Base-by-base conservation (phyloP, 768 basidiomycete genomes). In the Kondoa subrosea region DNA sequence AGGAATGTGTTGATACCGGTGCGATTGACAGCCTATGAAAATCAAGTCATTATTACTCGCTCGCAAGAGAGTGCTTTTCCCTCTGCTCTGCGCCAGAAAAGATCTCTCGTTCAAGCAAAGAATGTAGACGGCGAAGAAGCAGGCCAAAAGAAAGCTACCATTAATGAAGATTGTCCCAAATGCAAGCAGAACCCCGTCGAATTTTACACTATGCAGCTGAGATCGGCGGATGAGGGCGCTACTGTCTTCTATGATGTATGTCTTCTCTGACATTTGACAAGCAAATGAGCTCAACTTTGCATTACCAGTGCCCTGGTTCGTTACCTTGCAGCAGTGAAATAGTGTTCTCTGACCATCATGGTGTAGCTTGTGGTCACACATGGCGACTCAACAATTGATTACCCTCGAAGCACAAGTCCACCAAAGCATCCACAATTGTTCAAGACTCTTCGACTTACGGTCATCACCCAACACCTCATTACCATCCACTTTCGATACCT, bases 1-100 rank as follows among this genome's bases (percentile, higher is more conserved):
- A 58, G 4, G 21, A 31, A 56, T 15, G 4, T n/a, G 61, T 17
- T 29, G 14, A 50, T 27, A 1, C 21, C 3, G 2, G 33, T 0
- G 56, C 4, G 4, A 61, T 31, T 26, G n/a, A 95, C 40, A 50
- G 91, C 90, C 1, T 97, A 93, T 76, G 91, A 96, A 73, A 88
- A 90, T 77, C 86, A 86, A 31, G 84, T 87, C 71, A 90, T 92
- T 62, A 85, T 85, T 65, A 97, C 95, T 0, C 85, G 84, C 29
- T 95, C 92, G 4, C 88, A 91, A 71, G 88, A 91, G 0, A 89
- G 91, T 66, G 93, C 95, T 1, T 96, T 97, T 76, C 93, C 95
- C 0, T 91, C 89, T 30, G 82, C 85, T 0, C 77, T 97, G 69
- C 80, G 86, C 73, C 88, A 92, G 72, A 89, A 89, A 67, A 89